Percentiles rank a stretch among this genome's conserved stretches.
Conservation (phyloP, 148 eudicot genomes). For the Silene latifolia region DNA sequence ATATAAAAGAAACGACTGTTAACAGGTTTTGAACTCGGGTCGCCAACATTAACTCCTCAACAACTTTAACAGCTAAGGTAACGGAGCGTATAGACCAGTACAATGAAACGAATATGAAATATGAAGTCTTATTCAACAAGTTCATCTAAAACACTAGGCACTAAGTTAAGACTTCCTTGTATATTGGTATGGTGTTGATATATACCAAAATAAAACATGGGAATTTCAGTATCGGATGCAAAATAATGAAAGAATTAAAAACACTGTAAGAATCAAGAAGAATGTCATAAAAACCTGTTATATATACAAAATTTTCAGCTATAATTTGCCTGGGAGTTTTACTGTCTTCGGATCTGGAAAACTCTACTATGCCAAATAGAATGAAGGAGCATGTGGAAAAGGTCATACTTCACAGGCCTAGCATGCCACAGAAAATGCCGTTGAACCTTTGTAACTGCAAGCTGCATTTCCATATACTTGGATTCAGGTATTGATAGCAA, state of each 20-base stretch:
- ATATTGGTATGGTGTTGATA: background rate
- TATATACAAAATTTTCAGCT: constrained; percentile 12
- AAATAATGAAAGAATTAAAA: background rate
- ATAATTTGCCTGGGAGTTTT: background rate
- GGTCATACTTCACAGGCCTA: constrained; percentile 67
- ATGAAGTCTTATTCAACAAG: background rate
- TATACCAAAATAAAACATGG: background rate
- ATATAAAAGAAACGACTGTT: no score
- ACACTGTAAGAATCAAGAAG: background rate
- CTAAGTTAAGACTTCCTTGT: background rate
- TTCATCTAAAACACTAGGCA: background rate
- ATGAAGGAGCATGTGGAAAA: constrained; percentile 85
- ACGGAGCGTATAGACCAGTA: background rate
- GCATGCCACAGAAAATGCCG: constrained; percentile 77
- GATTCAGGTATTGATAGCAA: constrained; percentile 50
- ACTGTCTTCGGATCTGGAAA: constrained; percentile 33
- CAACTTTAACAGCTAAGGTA: background rate
- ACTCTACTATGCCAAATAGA: constrained; percentile 83
- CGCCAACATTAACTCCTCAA: background rate
- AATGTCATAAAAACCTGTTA: constrained; percentile 4
- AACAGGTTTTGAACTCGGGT: background rate
- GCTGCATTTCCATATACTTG: constrained; percentile 68
- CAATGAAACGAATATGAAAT: background rate
- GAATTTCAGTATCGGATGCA: no score
- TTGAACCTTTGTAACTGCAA: constrained; percentile 60